These are phyloP conservation scores for Cochlearia excelsa DNA, from an alignment of 345 rosid genomes.

Conservation along the genomic window DNA sequence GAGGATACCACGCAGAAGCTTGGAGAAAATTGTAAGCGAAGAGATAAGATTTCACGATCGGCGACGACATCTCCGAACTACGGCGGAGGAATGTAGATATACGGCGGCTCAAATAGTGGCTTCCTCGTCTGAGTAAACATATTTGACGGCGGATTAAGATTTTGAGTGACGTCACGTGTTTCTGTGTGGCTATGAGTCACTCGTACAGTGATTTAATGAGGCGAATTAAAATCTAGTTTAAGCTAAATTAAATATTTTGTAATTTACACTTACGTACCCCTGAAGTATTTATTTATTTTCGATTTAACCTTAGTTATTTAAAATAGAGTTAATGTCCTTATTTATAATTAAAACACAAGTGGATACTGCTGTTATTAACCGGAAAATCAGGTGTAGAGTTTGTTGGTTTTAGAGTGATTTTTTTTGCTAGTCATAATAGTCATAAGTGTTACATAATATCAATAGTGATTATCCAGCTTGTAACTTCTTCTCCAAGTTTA, in stretches of 20 bases:
- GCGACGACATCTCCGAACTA: constrained; percentile 24
- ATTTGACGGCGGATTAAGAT: constrained; percentile 24
- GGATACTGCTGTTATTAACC: background rate
- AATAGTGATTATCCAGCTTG: too few species aligned
- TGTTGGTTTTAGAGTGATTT: too few species aligned
- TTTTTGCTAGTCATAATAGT: too few species aligned
- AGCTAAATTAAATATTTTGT: background rate
- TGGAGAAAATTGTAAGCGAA: constrained; percentile 70
- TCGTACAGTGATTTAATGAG: constrained; percentile 8
- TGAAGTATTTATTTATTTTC: background rate
- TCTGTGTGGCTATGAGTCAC: constrained; percentile 25
- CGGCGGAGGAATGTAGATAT: constrained; percentile 18
- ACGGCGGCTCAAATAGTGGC: constrained; percentile 7
- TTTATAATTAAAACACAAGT: background rate
- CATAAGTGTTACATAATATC: too few species aligned
- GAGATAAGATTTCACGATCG: constrained; percentile 51
- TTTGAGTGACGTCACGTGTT: constrained; percentile 28
- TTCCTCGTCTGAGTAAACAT: background rate
- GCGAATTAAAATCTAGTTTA: background rate
- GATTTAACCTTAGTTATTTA: background rate
- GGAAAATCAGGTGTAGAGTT: too few species aligned
- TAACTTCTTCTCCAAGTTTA: too few species aligned
- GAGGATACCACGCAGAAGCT: constrained; percentile 54
- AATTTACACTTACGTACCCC: background rate
- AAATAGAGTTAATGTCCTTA: background rate